Base-by-base conservation (phyloP, 2,329 filamentous ascomycete genomes). In the Stachybotrys elegans region DNA sequence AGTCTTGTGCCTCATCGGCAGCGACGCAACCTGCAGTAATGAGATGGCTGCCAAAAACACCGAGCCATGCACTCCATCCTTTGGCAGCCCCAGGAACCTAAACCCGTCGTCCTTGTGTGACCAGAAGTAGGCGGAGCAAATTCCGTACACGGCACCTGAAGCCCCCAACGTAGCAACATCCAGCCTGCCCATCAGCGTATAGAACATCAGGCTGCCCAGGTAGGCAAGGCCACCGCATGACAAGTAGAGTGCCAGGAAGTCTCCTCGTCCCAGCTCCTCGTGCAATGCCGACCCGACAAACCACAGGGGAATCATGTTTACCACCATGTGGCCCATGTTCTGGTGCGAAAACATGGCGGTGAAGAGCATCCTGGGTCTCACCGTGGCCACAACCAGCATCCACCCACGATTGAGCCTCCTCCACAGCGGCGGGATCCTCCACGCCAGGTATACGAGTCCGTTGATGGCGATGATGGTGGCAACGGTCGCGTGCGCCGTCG, bases 261-360 rank as follows among this genome's bases (percentile, higher is more conserved):
- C 73, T 13, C 76, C 83, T 11, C 85, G 74, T 11, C 83, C 85
- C 21, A 88, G 67, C 52, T 88, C 83, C 48, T 88, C 81, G 63
- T 88, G 83, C 25, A 88, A 68, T 2, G 75, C 70, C 9, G 76
- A 75, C 20, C 86, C 88, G 16, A 89, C 70, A 55, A 87, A 68
- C 69, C 74, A 83, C 5, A 92, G 68, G 32, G 76, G 68, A 8
- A 74, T 53, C 76, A 87, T 81, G 64, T 92, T 92, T 34, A 72
- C 58, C 20, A 71, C 47, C 29, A 87, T 60, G 61, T 93, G 88
- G 38, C 62, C 56, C 16, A 81, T 51, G 4, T 63, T 66, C 43
- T 85, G 78, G 66, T 93, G 88, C 17, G 82, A 86, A 67, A 90
- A 87, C 40, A 79, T 68, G 51, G 79, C 79, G 25, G 79, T 78